These are phyloP conservation scores for Gypsophila paniculata DNA, from an alignment of 179 eudicot species.

Conservation along the genomic window DNA sequence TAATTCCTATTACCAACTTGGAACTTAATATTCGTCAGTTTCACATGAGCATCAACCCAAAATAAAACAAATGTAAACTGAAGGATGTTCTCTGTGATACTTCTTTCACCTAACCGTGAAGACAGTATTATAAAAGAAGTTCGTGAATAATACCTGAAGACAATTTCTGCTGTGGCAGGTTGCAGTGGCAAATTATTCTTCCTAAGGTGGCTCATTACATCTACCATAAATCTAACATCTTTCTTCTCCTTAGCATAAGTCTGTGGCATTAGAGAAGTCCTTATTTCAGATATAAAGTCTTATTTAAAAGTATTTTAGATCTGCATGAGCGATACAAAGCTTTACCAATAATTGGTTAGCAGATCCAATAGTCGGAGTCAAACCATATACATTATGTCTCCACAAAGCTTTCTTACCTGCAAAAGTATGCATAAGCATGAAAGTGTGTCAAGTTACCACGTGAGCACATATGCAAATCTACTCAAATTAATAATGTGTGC, in stretches of 20 bases:
- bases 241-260: slow-evolving; percentile 65
- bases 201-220: slow-evolving; percentile 65
- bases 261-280: slow-evolving; percentile 40
- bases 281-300: slow-evolving; percentile 4
- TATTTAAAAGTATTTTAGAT: background rate
- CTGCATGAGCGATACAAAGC: slow-evolving; percentile 1
- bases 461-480: slow-evolving; percentile 2
- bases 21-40: background rate
- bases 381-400: slow-evolving; percentile 78
- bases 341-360: slow-evolving; percentile 79
- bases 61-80: background rate
- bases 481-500: slow-evolving; percentile 13
- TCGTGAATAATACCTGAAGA: slow-evolving; percentile 55
- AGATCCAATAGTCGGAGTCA: slow-evolving; percentile 69
- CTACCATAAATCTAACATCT: slow-evolving; percentile 62
- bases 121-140: background rate
- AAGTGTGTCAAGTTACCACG: slow-evolving; percentile 9
- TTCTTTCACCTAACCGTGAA: background rate
- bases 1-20: background rate
- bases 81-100: background rate
- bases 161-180: slow-evolving; percentile 84
- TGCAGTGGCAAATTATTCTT: slow-evolving; percentile 69
- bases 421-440: slow-evolving; percentile 2
- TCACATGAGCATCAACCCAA: background rate
- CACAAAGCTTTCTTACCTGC: slow-evolving; percentile 75